Percentiles rank a stretch among this genome's conserved stretches.
Conservation (phyloP, 257 asterid species). For the Eucommia ulmoides region DNA sequence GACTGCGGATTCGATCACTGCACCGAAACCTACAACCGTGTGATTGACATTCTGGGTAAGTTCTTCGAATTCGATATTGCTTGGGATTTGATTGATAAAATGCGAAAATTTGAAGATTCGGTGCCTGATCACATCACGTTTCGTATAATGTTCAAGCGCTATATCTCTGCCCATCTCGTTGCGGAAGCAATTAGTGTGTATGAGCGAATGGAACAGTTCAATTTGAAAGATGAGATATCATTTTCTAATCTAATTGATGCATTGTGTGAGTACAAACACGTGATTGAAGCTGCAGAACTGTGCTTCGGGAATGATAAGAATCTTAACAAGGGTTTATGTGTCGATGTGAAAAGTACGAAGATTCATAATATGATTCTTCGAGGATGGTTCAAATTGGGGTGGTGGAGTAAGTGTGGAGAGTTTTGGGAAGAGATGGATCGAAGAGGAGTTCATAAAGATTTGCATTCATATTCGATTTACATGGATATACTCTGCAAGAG, state of each 20-base stretch:
- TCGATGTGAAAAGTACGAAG: constrained; percentile 37
- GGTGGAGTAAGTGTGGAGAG: constrained; percentile 84
- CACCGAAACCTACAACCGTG: constrained; percentile 49
- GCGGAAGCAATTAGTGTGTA: constrained; percentile 68
- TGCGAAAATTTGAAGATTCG: constrained; percentile 27
- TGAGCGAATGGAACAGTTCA: constrained; percentile 39
- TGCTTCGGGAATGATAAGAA: constrained; percentile 38
- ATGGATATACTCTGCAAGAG: constrained; percentile 87
- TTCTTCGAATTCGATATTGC: constrained; percentile 60
- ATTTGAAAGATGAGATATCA: constrained; percentile 60
- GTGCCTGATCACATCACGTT: constrained; percentile 62
- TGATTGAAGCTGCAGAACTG: constrained; percentile 78
- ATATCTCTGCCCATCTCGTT: constrained; percentile 63
- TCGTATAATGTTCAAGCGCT: constrained; percentile 65
- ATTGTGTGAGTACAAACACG: constrained; percentile 81
- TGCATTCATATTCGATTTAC: constrained; percentile 67
- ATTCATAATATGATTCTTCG: constrained; percentile 65
- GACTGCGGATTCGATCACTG: constrained; percentile 50
- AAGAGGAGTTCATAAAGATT: constrained; percentile 55
- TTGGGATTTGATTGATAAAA: constrained; percentile 49
- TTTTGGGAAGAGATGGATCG: constrained; percentile 91
- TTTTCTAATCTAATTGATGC: constrained; percentile 72
- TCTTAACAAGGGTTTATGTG: constrained; percentile 14
- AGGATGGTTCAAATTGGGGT: constrained; percentile 71
- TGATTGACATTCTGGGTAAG: constrained; percentile 75